Percentiles rank a stretch among this genome's conserved stretches.
phyloP scores from a whole-genome alignment of 2,329 filamentous ascomycete genomes.

The Aspergillus candidus region DNA sequence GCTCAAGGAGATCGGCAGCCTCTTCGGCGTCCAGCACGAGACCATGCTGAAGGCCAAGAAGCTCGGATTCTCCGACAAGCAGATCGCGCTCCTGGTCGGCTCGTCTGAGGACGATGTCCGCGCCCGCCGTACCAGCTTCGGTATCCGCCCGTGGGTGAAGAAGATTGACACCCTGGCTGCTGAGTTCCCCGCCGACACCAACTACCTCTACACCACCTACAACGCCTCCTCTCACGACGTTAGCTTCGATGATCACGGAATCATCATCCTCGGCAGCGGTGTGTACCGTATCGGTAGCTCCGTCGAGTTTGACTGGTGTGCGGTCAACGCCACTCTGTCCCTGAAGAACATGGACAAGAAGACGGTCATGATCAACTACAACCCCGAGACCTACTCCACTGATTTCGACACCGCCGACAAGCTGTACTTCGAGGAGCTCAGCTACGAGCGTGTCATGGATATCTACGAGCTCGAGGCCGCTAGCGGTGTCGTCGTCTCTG shows the following conservation, averaged over 20 bases:
- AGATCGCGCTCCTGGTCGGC: conserved; percentile 81
- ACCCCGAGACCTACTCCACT: conserved; percentile 74
- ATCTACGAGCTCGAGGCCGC: conserved; percentile 91
- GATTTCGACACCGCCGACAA: conserved; percentile 87
- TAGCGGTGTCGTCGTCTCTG: conserved; percentile 84
- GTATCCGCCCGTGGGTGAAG: conserved; percentile 93
- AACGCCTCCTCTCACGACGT: conserved; percentile 93
- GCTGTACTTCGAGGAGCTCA: conserved; percentile 94
- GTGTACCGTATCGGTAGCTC: conserved; percentile 97
- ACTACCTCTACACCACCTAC: conserved; percentile 97
- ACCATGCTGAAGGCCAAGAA: conserved; percentile 90
- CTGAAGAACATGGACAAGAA: conserved; percentile 85
- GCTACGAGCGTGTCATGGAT: conserved; percentile 97
- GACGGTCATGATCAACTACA: conserved; percentile 96
- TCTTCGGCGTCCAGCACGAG: conserved; percentile 82
- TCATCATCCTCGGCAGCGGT: conserved; percentile 82
- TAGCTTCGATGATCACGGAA: conserved; percentile 85
- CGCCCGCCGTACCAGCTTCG: conserved; percentile 74
- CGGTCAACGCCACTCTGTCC: conserved; percentile 80
- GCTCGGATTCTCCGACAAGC: conserved; percentile 92
- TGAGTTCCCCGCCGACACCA: conserved; percentile 90
- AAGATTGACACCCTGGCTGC: conserved; percentile 96
- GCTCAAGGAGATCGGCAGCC: conserved; percentile 73
- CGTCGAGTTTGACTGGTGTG: conserved; percentile 98
- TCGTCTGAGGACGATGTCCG: conserved; percentile 86